A percentile compares a stretch with the other conserved stretches of the same genome.
Conservation (phyloP, 805 yeast genomes). For the Saturnispora serradocipensis region DNA sequence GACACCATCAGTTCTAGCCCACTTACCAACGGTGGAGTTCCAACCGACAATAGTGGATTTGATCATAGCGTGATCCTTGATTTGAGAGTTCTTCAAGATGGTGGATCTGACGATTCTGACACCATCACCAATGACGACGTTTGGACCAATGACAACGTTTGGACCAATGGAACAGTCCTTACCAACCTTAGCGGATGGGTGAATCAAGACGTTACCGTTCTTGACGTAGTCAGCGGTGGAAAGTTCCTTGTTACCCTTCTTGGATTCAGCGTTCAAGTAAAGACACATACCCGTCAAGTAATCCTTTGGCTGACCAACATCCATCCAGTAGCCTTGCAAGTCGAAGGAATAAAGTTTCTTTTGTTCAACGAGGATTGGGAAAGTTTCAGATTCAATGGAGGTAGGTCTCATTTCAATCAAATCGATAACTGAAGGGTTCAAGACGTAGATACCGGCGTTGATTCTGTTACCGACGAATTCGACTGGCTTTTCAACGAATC, state of each 20-base stretch:
- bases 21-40: conserved; percentile 95
- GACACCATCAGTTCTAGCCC: conserved; percentile 98
- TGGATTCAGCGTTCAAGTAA: conserved; percentile 78
- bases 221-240: conserved; percentile 60
- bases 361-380: conserved; percentile 90
- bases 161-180: conserved; percentile 96
- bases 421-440: conserved; percentile 96
- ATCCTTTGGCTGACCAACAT: conserved; percentile 99
- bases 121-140: conserved; percentile 93
- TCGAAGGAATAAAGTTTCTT: conserved; percentile 89
- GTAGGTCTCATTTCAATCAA: conserved; percentile 97
- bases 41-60: conserved; percentile 98
- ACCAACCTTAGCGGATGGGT: conserved; percentile 90
- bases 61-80: conserved; percentile 97
- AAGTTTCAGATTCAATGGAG: conserved; percentile 98
- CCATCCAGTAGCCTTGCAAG: conserved; percentile 99
- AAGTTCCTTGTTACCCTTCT: conserved; percentile 63
- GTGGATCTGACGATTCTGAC: conserved; percentile 97
- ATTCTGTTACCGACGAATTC: conserved; percentile 99
- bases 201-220: conserved; percentile 90
- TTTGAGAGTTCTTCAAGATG: conserved; percentile 78
- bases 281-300: conserved; percentile 92
- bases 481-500: conserved; percentile 98
- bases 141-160: conserved; percentile 95
- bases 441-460: conserved; percentile 96